phyloP scores from a whole-genome alignment of 2,329 filamentous ascomycete species.

The Lanzia echinophila region DNA sequence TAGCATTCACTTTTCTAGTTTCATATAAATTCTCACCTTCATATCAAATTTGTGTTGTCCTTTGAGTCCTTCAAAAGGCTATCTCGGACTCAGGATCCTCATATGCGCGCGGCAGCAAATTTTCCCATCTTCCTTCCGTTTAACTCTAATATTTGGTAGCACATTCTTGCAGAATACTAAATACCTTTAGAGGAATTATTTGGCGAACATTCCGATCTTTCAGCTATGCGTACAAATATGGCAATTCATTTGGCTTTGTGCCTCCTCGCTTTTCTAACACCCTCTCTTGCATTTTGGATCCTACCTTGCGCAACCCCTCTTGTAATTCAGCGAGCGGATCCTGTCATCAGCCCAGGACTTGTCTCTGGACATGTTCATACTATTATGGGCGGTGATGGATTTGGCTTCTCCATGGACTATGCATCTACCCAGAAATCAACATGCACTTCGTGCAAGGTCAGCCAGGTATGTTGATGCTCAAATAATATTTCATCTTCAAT shows the following conservation, averaged over 20 bases:
- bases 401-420: slow-evolving; percentile 48
- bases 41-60: too few relatives aligned
- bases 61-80: too few relatives aligned
- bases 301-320: slow-evolving; percentile 33
- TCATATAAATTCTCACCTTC: too few relatives aligned
- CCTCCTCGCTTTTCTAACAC: slow-evolving; percentile 1
- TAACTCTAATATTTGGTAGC: too few relatives aligned
- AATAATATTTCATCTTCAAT: too few relatives aligned
- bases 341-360: slow-evolving; percentile 48
- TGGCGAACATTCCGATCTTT: not conserved
- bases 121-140: too few relatives aligned
- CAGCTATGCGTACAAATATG: not conserved
- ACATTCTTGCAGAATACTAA: not conserved
- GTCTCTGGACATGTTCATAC: slow-evolving; percentile 53
- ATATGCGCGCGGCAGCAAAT: too few relatives aligned
- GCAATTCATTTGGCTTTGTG: not conserved
- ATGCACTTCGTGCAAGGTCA: slow-evolving; percentile 58
- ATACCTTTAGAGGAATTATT: not conserved
- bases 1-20: too few relatives aligned
- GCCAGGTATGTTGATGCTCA: slow-evolving; percentile 32
- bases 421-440: slow-evolving; percentile 44
- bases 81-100: too few relatives aligned
- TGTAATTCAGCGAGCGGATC: slow-evolving; percentile 49
- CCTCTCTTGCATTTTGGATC: slow-evolving; percentile 41
- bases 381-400: slow-evolving; percentile 56